A percentile compares a stretch with the other conserved stretches of the same genome.
Conservation (phyloP, 169 alveolate genomes). For the Plasmodium falciparum region DNA sequence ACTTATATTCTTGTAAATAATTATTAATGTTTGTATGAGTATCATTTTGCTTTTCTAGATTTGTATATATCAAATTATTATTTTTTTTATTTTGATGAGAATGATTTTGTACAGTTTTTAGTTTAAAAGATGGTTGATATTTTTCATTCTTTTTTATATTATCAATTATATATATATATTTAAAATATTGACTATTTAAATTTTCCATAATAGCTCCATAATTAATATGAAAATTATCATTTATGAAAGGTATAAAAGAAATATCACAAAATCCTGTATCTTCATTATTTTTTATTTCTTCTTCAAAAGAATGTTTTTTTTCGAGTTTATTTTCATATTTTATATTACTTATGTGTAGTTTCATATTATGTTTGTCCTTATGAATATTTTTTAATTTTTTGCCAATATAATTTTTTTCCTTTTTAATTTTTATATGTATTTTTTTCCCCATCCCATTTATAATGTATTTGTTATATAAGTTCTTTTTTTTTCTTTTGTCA, state of each 20-base stretch:
- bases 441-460: background rate
- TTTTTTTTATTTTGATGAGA: too few species aligned
- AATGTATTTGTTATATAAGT: background rate
- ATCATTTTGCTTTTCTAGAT: too few species aligned
- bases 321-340: background rate
- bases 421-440: background rate
- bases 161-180: constrained; percentile 18
- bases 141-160: background rate
- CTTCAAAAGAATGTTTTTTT: background rate
- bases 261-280: constrained; percentile 62
- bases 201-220: constrained; percentile 46
- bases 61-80: too few species aligned
- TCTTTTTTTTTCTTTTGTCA: background rate
- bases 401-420: background rate
- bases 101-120: too few species aligned
- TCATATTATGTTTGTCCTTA: background rate
- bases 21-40: too few species aligned
- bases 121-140: too few species aligned
- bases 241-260: constrained; percentile 56
- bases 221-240: constrained; percentile 47
- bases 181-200: constrained; percentile 8
- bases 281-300: constrained; percentile 7
- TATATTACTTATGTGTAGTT: too few species aligned
- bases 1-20: too few species aligned
- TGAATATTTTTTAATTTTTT: background rate